Percentiles rank a stretch among this genome's conserved stretches.
Conservation (phyloP, 495 filamentous ascomycete genomes). For the Bombardia bombarda region DNA sequence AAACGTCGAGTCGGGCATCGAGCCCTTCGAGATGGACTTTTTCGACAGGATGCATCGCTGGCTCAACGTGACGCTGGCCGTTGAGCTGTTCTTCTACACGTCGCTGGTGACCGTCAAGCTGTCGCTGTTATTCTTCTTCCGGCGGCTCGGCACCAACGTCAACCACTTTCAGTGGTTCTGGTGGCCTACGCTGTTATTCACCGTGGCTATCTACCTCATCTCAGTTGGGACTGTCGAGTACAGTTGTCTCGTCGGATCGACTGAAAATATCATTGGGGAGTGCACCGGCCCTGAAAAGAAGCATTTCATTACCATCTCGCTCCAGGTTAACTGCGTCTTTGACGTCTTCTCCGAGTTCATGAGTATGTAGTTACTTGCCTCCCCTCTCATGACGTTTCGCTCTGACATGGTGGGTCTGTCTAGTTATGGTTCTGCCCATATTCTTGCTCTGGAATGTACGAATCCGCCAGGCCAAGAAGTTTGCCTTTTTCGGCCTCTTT, state of each 20-base stretch:
- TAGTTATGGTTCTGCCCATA: slow-evolving; percentile 16
- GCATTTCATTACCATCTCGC: slow-evolving; percentile 8
- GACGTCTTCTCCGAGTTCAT: slow-evolving; percentile 23
- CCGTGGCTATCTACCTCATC: slow-evolving; percentile 9
- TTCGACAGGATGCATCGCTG: background rate
- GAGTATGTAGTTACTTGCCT: slow-evolving; percentile 5
- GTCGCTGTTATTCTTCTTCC: slow-evolving; percentile 24
- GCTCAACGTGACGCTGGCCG: slow-evolving; percentile 1
- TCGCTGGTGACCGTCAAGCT: slow-evolving; percentile 19
- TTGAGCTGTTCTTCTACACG: slow-evolving; percentile 18
- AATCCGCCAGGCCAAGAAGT: slow-evolving; percentile 11
- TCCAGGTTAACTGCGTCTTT: slow-evolving; percentile 15
- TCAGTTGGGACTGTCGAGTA: background rate
- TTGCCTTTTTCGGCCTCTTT: slow-evolving; percentile 21
- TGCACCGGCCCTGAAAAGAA: background rate
- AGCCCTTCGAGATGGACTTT: background rate
- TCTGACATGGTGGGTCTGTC: too few species aligned
- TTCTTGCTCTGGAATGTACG: slow-evolving; percentile 22
- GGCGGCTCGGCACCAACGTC: slow-evolving; percentile 12
- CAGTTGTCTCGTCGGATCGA: background rate
- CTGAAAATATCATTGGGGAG: background rate
- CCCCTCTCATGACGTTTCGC: background rate
- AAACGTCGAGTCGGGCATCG: background rate
- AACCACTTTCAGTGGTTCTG: slow-evolving; percentile 6
- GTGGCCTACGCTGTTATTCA: slow-evolving; percentile 14